These are phyloP conservation scores for Entomortierella chlamydospora DNA, from an alignment of 192 early-diverging fungal genomes.

Conservation along the genomic window DNA sequence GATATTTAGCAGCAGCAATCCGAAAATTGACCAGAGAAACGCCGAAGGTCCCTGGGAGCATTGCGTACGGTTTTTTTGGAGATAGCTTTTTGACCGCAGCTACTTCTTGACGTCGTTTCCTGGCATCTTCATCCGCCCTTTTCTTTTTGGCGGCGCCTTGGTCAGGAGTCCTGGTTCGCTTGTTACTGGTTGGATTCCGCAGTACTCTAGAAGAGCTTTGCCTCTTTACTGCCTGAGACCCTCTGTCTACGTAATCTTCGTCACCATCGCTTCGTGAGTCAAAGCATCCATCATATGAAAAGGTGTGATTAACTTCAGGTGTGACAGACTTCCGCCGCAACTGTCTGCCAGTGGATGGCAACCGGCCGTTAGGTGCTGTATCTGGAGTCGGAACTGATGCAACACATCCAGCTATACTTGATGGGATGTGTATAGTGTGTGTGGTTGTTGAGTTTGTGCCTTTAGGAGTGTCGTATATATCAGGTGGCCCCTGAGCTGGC, in stretches of 20 bases:
- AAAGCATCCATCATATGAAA: not conserved
- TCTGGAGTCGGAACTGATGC: not conserved
- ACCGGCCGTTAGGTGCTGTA: not conserved
- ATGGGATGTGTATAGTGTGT: not conserved
- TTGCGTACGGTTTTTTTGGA: slow-evolving; percentile 15
- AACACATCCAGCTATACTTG: not conserved
- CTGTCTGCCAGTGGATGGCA: not conserved
- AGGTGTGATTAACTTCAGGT: not conserved
- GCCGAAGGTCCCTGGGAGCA: not conserved
- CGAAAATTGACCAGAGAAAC: too few species aligned
- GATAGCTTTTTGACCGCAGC: not conserved
- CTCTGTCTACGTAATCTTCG: slow-evolving; percentile 9
- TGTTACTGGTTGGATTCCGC: slow-evolving; percentile 5
- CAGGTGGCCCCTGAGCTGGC: not conserved
- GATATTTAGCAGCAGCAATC: too few species aligned
- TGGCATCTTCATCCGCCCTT: slow-evolving; percentile 10
- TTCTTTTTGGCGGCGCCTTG: slow-evolving; percentile 23
- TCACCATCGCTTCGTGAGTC: slow-evolving; percentile 4
- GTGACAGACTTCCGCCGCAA: not conserved
- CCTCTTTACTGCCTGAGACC: slow-evolving; percentile 17
- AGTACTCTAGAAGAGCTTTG: slow-evolving; percentile 6
- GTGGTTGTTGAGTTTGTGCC: not conserved
- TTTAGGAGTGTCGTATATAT: not conserved
- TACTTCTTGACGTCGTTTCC: not conserved
- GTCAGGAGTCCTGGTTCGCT: slow-evolving; percentile 20